phyloP scores from a whole-genome alignment of 768 basidiomycete genomes.

The Tulasnella sp. region DNA sequence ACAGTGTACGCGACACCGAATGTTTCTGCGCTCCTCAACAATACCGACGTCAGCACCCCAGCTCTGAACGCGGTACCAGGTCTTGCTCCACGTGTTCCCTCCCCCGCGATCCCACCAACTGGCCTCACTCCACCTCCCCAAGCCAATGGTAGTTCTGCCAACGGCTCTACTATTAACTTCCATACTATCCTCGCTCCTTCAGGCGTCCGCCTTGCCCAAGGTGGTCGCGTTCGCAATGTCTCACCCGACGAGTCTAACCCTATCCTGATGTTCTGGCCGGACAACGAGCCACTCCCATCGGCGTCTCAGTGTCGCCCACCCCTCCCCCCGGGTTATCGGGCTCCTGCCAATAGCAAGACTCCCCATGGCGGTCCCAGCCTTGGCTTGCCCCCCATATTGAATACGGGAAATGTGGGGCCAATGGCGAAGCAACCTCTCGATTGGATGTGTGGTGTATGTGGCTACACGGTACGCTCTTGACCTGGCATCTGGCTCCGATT shows the following conservation, averaged over 20 bases:
- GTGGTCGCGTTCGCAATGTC: slow-evolving; percentile 70
- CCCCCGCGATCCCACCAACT: neutral
- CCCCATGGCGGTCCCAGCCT: neutral
- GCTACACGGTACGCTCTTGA: slow-evolving; percentile 39
- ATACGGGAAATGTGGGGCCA: slow-evolving; percentile 78
- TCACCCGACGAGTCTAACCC: slow-evolving; percentile 58
- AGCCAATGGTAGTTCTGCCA: slow-evolving; percentile 27
- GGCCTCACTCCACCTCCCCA: neutral
- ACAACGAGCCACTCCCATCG: slow-evolving; percentile 74
- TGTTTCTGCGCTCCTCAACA: neutral
- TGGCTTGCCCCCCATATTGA: slow-evolving; percentile 66
- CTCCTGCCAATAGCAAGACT: neutral
- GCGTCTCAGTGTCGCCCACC: slow-evolving; percentile 50
- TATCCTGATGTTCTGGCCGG: slow-evolving; percentile 84
- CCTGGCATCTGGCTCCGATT: neutral
- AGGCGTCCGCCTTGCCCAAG: slow-evolving; percentile 59
- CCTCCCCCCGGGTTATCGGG: neutral
- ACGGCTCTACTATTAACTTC: slow-evolving; percentile 29
- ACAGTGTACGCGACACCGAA: neutral
- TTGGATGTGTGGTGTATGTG: slow-evolving; percentile 75
- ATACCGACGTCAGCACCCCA: neutral
- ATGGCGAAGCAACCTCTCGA: slow-evolving; percentile 47
- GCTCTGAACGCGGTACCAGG: neutral
- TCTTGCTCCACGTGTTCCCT: neutral
- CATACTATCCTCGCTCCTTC: slow-evolving; percentile 58